These are phyloP conservation scores for Microbotryum intermedium DNA, from an alignment of 1,284 basidiomycete species.

Conservation along the genomic window DNA sequence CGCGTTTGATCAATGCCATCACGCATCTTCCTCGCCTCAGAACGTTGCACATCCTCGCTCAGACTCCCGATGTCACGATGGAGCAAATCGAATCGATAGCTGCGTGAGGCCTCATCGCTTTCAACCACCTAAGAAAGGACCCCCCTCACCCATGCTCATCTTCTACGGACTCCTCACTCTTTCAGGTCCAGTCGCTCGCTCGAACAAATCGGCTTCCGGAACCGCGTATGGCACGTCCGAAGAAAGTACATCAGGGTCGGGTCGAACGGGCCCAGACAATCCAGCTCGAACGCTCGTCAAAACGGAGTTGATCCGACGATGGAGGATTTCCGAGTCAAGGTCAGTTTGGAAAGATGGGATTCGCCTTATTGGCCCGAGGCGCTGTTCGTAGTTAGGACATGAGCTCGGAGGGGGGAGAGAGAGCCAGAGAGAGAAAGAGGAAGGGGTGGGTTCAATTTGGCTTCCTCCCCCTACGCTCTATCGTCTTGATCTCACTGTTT, in stretches of 20 bases:
- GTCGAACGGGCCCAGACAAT: neutral
- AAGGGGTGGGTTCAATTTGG: neutral
- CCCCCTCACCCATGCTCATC: too few relatives aligned
- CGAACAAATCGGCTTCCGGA: conserved; percentile 26
- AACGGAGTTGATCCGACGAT: neutral
- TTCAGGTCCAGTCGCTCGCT: conserved; percentile 17
- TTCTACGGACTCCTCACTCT: too few relatives aligned
- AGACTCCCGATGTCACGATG: conserved; percentile 7
- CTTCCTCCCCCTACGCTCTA: too few relatives aligned
- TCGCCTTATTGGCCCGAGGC: conserved; percentile 26
- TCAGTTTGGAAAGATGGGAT: conserved; percentile 22
- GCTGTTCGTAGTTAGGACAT: conserved; percentile 25
- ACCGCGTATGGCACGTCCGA: conserved; percentile 27
- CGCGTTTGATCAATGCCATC: conserved; percentile 3
- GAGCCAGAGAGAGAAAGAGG: too few relatives aligned
- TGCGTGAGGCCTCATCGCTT: too few relatives aligned
- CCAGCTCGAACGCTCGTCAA: too few relatives aligned
- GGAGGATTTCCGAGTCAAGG: conserved; percentile 1
- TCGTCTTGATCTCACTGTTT: neutral
- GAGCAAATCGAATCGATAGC: conserved; percentile 16
- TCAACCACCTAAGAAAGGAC: too few relatives aligned
- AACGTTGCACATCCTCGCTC: conserved; percentile 22
- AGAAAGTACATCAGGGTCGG: neutral
- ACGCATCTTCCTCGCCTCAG: conserved; percentile 1
- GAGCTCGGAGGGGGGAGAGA: neutral